These are phyloP conservation scores for Exophiala aquamarina DNA, from an alignment of 2,329 filamentous ascomycete genomes.

Conservation along the genomic window DNA sequence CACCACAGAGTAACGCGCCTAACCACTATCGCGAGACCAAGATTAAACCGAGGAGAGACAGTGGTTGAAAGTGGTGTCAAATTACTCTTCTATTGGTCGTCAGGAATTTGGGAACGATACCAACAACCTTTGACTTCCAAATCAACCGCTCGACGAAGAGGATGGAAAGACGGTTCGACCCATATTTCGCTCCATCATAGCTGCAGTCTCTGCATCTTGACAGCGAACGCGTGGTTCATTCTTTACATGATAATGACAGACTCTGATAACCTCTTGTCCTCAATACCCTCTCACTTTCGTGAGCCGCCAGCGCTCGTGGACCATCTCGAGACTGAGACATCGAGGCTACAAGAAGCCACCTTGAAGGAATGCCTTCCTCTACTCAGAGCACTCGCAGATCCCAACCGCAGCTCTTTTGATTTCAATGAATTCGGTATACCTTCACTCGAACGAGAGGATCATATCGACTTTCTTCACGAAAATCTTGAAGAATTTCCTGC, in stretches of 20 bases:
- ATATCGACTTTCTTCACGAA: conserved; percentile 50
- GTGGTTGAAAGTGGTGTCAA: too few relatives aligned
- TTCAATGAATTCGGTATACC: conserved; percentile 75
- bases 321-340: conserved; percentile 65
- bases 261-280: not conserved
- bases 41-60: too few relatives aligned
- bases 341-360: conserved; percentile 66
- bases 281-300: conserved; percentile 41
- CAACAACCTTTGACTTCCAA: too few relatives aligned
- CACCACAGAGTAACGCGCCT: too few relatives aligned
- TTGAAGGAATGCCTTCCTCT: conserved; percentile 68
- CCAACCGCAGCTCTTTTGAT: conserved; percentile 45
- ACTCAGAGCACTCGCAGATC: conserved; percentile 47
- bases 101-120: conserved; percentile 22
- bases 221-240: not conserved
- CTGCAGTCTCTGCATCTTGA: too few relatives aligned
- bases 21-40: too few relatives aligned
- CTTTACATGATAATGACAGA: too few relatives aligned
- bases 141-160: conserved; percentile 8
- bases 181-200: too few relatives aligned
- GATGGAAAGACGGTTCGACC: too few relatives aligned
- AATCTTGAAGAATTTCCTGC: conserved; percentile 63
- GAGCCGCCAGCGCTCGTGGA: conserved; percentile 64
- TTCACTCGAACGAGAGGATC: conserved; percentile 63
- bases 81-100: not conserved